phyloP scores from a whole-genome alignment of 441 rosid species.

The Omphalea diandra region DNA sequence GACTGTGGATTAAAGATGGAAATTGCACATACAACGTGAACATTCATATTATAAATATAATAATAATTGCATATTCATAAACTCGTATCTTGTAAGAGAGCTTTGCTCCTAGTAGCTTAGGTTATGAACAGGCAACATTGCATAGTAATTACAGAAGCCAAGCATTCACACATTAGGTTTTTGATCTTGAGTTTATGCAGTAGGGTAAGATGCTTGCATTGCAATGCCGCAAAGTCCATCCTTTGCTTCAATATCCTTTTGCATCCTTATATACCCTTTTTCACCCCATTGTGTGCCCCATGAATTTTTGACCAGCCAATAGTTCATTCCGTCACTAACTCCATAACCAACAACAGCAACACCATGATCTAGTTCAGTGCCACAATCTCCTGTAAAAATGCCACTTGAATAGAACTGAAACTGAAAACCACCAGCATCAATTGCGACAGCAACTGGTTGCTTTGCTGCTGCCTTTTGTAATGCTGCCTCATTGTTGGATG shows the following conservation, averaged over 20 bases:
- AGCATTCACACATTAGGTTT: too few species aligned
- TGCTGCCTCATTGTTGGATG: slow-evolving; percentile 51
- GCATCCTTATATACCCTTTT: slow-evolving; percentile 65
- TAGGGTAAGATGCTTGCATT: too few species aligned
- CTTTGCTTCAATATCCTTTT: slow-evolving; percentile 58
- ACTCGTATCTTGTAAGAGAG: too few species aligned
- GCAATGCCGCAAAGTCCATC: too few species aligned
- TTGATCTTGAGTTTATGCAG: too few species aligned
- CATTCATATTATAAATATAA: too few species aligned
- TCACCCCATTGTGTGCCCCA: slow-evolving; percentile 29
- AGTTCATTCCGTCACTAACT: slow-evolving; percentile 44
- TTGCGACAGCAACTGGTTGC: background rate
- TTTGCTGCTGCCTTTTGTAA: slow-evolving; percentile 18
- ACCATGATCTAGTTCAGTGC: slow-evolving; percentile 56
- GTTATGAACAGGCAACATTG: too few species aligned
- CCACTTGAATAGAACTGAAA: slow-evolving; percentile 76
- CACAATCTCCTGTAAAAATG: slow-evolving; percentile 57
- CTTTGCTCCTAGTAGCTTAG: too few species aligned
- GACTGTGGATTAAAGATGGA: too few species aligned
- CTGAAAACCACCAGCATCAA: slow-evolving; percentile 18
- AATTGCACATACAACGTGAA: too few species aligned
- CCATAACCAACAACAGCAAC: slow-evolving; percentile 72
- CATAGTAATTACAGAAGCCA: too few species aligned
- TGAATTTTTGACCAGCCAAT: slow-evolving; percentile 72
- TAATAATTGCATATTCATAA: too few species aligned